These are phyloP conservation scores for Cyberlindnera nakhonratchasimensis DNA, from an alignment of 805 yeast species.

Conservation along the genomic window DNA sequence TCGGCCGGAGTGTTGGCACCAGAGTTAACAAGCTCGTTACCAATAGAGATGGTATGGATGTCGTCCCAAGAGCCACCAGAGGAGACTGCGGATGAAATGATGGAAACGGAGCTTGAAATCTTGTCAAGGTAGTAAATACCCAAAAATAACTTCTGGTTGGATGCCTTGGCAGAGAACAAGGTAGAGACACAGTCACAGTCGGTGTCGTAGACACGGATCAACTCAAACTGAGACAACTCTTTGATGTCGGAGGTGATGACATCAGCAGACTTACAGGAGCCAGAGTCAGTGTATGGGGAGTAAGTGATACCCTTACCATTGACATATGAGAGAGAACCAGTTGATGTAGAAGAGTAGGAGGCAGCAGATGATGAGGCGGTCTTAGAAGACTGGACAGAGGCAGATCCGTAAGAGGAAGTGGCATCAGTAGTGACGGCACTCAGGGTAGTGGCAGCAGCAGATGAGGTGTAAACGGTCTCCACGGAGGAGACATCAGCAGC, in stretches of 20 bases:
- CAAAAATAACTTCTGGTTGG: slow-evolving; percentile 51
- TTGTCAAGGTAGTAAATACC: slow-evolving; percentile 54
- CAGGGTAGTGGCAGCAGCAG: slow-evolving; percentile 1
- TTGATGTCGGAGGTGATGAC: slow-evolving; percentile 47
- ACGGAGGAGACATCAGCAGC: slow-evolving; percentile 13
- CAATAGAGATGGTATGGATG: slow-evolving; percentile 56
- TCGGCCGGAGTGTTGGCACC: slow-evolving; percentile 46
- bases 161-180: slow-evolving; percentile 44
- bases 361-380: slow-evolving; percentile 13
- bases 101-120: slow-evolving; percentile 39
- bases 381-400: slow-evolving; percentile 2
- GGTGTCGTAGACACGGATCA: slow-evolving; percentile 60
- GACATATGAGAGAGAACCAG: slow-evolving; percentile 9
- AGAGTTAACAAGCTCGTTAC: slow-evolving; percentile 60
- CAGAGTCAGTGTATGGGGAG: slow-evolving; percentile 54
- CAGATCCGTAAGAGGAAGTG: slow-evolving; percentile 13
- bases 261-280: slow-evolving; percentile 50
- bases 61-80: slow-evolving; percentile 52
- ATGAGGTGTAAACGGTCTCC: slow-evolving; percentile 1
- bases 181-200: slow-evolving; percentile 58
- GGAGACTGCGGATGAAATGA: slow-evolving; percentile 43
- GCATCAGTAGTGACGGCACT: slow-evolving; percentile 2
- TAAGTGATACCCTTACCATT: slow-evolving; percentile 60
- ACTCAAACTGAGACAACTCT: slow-evolving; percentile 40
- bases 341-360: slow-evolving; percentile 16